Evolutionary conservation across 140 eudicot species (phyloP).

Genomic region (Cichorium intybus): DNA sequence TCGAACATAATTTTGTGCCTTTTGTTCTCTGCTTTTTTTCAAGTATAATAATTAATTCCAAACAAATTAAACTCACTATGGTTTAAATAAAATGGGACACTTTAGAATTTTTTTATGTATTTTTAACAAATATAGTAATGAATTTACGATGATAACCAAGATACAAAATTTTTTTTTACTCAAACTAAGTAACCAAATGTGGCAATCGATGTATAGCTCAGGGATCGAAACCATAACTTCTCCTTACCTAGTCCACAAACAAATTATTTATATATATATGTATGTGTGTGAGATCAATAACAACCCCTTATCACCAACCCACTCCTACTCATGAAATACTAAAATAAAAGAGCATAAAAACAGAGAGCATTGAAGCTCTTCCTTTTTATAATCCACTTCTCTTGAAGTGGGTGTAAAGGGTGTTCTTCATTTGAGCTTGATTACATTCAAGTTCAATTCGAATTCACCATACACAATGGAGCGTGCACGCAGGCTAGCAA

Average conservation of each 20-base stretch:
- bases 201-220: neutral
- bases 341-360: conserved; percentile 14
- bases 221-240: conserved; percentile 13
- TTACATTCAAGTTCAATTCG: conserved; percentile 14
- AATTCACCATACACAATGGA: conserved; percentile 46
- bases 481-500: conserved; percentile 76
- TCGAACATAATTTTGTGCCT: no score
- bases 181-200: neutral
- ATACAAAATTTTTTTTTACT: no score
- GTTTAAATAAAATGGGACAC: no score
- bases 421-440: conserved; percentile 9
- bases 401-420: conserved; percentile 9
- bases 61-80: no score
- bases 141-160: no score
- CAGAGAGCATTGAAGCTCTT: conserved; percentile 14
- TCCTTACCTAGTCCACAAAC: conserved; percentile 7
- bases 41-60: no score
- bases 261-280: conserved; percentile 17
- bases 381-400: conserved; percentile 3
- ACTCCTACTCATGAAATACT: conserved; percentile 15
- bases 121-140: no score
- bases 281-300: conserved; percentile 16
- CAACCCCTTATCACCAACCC: conserved; percentile 56
- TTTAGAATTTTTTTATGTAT: no score
- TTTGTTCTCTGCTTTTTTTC: no score